Percentiles rank a stretch among this genome's conserved stretches.
phyloP scores from a whole-genome alignment of 75 land plant genomes.

The Pinus albicaulis region DNA sequence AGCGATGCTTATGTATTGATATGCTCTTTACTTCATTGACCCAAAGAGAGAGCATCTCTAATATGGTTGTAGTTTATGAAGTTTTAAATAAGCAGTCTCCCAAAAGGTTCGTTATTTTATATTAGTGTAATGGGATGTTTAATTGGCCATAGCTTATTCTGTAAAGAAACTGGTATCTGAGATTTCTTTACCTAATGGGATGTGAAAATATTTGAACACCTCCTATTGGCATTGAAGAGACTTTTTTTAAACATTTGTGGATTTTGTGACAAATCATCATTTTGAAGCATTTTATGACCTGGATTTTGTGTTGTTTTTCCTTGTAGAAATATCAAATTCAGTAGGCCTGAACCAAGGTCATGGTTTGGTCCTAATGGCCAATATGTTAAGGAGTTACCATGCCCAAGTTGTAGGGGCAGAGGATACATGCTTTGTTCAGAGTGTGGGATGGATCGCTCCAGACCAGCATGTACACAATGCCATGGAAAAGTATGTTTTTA shows the following conservation, averaged over 20 bases:
- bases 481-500: slow-evolving; percentile 62
- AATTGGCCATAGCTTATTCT: neutral
- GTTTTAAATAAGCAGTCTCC: neutral
- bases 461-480: slow-evolving; percentile 59
- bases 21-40: no score
- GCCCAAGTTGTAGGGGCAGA: slow-evolving; percentile 87
- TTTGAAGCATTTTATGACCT: neutral
- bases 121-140: no score
- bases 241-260: neutral
- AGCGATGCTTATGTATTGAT: no score
- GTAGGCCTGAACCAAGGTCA: slow-evolving; percentile 36
- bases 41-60: no score
- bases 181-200: neutral
- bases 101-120: neutral
- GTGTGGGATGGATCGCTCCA: slow-evolving; percentile 64
- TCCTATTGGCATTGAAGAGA: neutral
- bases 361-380: slow-evolving; percentile 89
- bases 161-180: neutral
- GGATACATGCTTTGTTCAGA: slow-evolving; percentile 74
- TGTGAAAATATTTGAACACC: neutral
- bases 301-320: neutral
- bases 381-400: slow-evolving; percentile 77
- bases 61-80: no score
- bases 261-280: neutral
- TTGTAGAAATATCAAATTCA: slow-evolving; percentile 27